Conservation (phyloP, 2,329 filamentous ascomycete genomes). For the Fusarium aywerte region DNA sequence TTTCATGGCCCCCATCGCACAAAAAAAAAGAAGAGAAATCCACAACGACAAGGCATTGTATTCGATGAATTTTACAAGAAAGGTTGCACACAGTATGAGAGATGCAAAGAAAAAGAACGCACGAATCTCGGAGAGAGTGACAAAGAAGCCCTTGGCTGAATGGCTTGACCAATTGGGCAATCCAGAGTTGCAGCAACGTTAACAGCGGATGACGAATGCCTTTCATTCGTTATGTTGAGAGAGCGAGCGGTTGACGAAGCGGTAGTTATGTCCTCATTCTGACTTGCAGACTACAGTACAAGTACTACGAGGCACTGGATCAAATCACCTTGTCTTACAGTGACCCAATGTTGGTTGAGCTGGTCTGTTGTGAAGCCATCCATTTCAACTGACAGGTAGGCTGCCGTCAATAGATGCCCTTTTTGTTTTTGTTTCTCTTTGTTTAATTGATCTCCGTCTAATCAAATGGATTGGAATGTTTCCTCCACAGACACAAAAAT, state of each 20-base stretch:
- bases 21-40: constrained; percentile 9
- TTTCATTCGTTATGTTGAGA: constrained; percentile 9
- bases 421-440: not conserved
- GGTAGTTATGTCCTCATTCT: constrained; percentile 11
- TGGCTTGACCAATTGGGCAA: constrained; percentile 19
- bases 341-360: constrained; percentile 6
- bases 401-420: constrained; percentile 31
- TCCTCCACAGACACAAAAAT: constrained; percentile 19
- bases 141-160: constrained; percentile 15
- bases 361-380: constrained; percentile 28
- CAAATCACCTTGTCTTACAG: constrained; percentile 8
- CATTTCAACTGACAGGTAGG: constrained; percentile 13
- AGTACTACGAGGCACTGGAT: constrained; percentile 9
- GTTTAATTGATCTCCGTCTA: not conserved
- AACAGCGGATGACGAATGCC: constrained; percentile 19
- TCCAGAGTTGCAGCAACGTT: constrained; percentile 20
- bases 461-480: constrained; percentile 8
- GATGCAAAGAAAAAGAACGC: not conserved
- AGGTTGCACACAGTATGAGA: constrained; percentile 37
- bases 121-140: constrained; percentile 1
- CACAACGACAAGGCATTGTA: constrained; percentile 26
- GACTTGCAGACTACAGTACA: constrained; percentile 3
- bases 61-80: constrained; percentile 3
- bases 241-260: constrained; percentile 8
- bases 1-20: constrained; percentile 20